Evolutionary conservation across 306 rosid species (phyloP), one percentile per base, ranked within the genome.

Genomic region (Argentina anserina): DNA sequence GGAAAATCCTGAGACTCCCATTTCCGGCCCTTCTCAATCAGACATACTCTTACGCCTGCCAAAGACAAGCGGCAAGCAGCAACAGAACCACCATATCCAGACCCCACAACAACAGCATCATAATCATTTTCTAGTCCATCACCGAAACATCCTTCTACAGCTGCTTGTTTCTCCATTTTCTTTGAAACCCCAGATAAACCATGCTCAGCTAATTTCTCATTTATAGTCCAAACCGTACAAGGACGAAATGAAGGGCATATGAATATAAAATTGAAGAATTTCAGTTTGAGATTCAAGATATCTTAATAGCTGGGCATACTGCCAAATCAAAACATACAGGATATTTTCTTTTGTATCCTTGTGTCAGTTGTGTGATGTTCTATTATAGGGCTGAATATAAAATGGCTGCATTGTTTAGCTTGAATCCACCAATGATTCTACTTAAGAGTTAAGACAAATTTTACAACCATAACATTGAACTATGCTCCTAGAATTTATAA

Each of bases 1-100:
- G 73, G 82, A 60, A 82, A 74, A 65, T 81, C 79, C 45, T 53
- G 75, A 67, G 85, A 67, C 64, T 81, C 81, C 81, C 81, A 74
- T 70, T 53, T 82, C 31, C 59, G 31, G 29, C 82, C 80, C 72
- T 70, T 78, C 75, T 78, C 80, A 49, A 78, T 69, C 29, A 81
- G 70, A 68, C 85, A 77, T 1, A 69, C 85, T 53, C 60, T 73
- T 61, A 64, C 58, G 13, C 80, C 78, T 23, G 70, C 80, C 79
- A 74, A 59, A 28, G 80, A 74, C 82, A 78, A 74, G 46, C 63
- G 66, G 55, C 81, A 78, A 65, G 80, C 78, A 40, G 77, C 80
- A 36, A 82, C 83, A 31, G 78, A 75, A 60, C 80, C 83, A 18
- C 80, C 83, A 28, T 78, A 78, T 33, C 82, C 77, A 46, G 82